A percentile compares a stretch with the other conserved stretches of the same genome.
Conservation (phyloP, 2,329 filamentous ascomycete species). For the Arthrobotrys conoides region DNA sequence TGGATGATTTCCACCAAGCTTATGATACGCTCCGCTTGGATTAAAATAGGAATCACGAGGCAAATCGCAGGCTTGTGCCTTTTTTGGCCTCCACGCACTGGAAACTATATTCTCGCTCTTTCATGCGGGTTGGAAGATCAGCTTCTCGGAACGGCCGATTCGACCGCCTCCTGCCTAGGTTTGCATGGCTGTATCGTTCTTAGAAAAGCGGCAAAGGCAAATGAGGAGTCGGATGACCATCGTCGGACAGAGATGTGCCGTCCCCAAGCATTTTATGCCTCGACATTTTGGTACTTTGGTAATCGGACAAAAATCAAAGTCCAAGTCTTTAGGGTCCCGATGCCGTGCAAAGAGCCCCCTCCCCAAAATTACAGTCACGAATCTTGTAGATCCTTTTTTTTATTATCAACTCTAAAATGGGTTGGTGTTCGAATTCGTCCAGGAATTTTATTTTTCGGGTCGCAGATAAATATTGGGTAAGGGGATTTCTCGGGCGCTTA, state of each 20-base stretch:
- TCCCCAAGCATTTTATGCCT: background rate
- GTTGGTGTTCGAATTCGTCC: background rate
- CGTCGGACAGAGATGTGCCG: conserved; percentile 4
- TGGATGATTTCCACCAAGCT: background rate
- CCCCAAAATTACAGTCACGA: background rate
- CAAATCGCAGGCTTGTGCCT: background rate
- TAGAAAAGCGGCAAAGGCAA: conserved; percentile 22
- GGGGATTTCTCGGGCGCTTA: conserved; percentile 42
- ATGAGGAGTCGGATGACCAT: conserved; percentile 7
- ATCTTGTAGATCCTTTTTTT: conserved; percentile 1
- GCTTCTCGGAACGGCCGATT: background rate
- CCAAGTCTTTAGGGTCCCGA: background rate
- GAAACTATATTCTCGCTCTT: background rate
- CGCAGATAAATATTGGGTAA: conserved; percentile 13
- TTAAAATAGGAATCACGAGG: background rate
- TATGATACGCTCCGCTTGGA: background rate
- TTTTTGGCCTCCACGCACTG: background rate
- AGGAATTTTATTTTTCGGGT: background rate
- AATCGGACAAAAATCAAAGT: background rate
- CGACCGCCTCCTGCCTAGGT: background rate
- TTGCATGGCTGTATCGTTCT: conserved; percentile 4
- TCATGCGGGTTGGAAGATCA: background rate
- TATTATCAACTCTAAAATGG: background rate
- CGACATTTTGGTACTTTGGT: background rate
- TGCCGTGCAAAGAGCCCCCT: background rate